Percentiles rank a stretch among this genome's conserved stretches.
phyloP scores from a whole-genome alignment of 495 filamentous ascomycete species.

The Glarea lozoyensis region DNA sequence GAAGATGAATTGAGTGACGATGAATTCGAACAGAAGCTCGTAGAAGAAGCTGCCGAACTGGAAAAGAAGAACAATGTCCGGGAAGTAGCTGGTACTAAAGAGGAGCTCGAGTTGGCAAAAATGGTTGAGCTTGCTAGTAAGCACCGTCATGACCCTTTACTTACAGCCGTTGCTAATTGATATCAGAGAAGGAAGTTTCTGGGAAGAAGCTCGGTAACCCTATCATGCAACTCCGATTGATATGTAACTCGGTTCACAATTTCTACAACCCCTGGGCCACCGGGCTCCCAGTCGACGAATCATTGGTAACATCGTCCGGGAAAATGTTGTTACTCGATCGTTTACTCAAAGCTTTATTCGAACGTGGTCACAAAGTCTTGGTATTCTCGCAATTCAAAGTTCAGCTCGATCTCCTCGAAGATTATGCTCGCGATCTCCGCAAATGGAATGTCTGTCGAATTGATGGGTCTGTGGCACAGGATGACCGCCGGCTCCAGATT shows the following conservation, averaged over 20 bases:
- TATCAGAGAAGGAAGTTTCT: constrained; percentile 63
- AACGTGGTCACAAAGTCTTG: constrained; percentile 76
- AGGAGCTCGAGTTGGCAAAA: constrained; percentile 57
- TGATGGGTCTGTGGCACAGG: constrained; percentile 77
- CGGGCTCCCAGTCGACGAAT: constrained; percentile 52
- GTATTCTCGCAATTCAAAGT: constrained; percentile 97
- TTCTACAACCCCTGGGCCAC: constrained; percentile 86
- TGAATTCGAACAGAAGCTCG: constrained; percentile 62
- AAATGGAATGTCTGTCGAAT: constrained; percentile 81
- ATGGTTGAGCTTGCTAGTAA: constrained; percentile 69
- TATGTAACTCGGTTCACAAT: constrained; percentile 89
- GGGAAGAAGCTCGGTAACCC: constrained; percentile 94
- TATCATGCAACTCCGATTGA: constrained; percentile 83
- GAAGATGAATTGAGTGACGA: constrained; percentile 72
- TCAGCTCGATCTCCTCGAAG: constrained; percentile 82
- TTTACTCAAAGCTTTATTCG: constrained; percentile 67
- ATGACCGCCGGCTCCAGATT: constrained; percentile 76
- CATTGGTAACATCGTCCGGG: constrained; percentile 73
- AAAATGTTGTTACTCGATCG: constrained; percentile 94
- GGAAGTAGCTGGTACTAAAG: constrained; percentile 24
- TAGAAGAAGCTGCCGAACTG: constrained; percentile 38
- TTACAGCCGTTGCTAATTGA: too few species aligned
- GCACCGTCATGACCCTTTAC: too few species aligned
- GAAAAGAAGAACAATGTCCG: constrained; percentile 45
- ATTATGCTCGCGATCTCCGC: constrained; percentile 66